Evolutionary conservation across 176 grass and related monocot genomes (phyloP).

Genomic region (Aechmea fasciata): DNA sequence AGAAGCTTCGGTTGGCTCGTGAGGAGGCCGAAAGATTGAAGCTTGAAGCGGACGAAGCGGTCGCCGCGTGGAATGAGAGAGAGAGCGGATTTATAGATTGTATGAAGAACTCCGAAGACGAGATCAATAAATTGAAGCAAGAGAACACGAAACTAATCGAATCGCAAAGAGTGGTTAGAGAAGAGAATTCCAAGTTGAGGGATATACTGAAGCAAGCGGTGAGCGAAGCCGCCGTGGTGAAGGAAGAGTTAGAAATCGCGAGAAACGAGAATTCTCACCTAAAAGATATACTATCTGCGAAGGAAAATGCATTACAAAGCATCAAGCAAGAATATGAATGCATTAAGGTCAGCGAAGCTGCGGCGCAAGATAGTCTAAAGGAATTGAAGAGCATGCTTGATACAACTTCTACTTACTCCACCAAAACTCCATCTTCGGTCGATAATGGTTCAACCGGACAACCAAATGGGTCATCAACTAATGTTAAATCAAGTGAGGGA

Average conservation of each 20-base stretch:
- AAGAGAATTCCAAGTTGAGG: conserved; percentile 72
- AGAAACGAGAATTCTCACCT: conserved; percentile 58
- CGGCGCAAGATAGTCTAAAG: conserved; percentile 68
- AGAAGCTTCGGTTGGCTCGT: conserved; percentile 6
- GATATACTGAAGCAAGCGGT: conserved; percentile 95
- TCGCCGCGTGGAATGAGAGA: conserved; percentile 55
- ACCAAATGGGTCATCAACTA: neutral
- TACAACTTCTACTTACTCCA: conserved; percentile 30
- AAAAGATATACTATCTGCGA: conserved; percentile 39
- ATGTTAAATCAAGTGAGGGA: conserved; percentile 5
- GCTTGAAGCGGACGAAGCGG: conserved; percentile 55
- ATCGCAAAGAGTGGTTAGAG: conserved; percentile 72
- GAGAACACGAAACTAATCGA: conserved; percentile 68
- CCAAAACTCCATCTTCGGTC: neutral
- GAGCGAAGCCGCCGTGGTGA: conserved; percentile 47
- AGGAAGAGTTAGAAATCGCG: conserved; percentile 54
- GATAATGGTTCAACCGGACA: neutral
- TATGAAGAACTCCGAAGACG: conserved; percentile 70
- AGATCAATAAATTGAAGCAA: conserved; percentile 44
- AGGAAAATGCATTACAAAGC: conserved; percentile 50
- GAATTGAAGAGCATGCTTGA: conserved; percentile 85
- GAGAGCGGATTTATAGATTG: conserved; percentile 67
- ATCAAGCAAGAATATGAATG: conserved; percentile 76
- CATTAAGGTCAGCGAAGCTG: conserved; percentile 88
- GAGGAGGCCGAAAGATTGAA: conserved; percentile 41